Evolutionary conservation across 345 rosid species (phyloP).

Genomic region (Hypericum androsaemum): DNA sequence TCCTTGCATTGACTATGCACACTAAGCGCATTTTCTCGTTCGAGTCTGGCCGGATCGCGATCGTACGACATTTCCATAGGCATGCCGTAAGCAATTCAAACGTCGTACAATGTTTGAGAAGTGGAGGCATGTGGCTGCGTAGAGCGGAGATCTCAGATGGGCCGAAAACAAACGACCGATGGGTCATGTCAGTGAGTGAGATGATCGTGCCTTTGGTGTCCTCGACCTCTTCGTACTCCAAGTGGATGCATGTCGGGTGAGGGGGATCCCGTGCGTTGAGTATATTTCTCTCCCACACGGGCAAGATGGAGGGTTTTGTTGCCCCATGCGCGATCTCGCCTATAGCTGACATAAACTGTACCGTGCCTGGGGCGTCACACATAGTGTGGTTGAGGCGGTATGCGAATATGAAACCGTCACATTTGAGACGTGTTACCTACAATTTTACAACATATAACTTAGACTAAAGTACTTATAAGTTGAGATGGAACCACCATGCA

Average conservation of each 20-base stretch:
- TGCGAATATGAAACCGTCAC: background rate
- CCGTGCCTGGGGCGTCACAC: constrained; percentile 8
- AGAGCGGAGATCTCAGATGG: constrained; percentile 3
- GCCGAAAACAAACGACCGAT: constrained; percentile 16
- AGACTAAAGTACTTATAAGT: background rate
- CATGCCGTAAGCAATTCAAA: constrained; percentile 15
- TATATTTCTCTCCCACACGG: constrained; percentile 8
- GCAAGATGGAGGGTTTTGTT: constrained; percentile 3
- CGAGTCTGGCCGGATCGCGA: constrained; percentile 12
- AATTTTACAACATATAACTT: background rate
- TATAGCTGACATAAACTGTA: constrained; percentile 11
- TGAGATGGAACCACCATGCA: too few relatives aligned
- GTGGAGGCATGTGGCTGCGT: constrained; percentile 5
- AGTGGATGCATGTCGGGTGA: constrained; percentile 5
- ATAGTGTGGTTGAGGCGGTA: constrained; percentile 9
- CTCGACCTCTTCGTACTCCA: constrained; percentile 3
- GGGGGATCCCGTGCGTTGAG: constrained; percentile 10
- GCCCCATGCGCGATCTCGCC: constrained; percentile 14
- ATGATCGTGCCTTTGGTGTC: background rate
- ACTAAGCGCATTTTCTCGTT: constrained; percentile 8
- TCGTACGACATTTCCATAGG: constrained; percentile 22
- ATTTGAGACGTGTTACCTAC: background rate
- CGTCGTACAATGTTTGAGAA: constrained; percentile 4
- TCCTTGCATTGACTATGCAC: background rate
- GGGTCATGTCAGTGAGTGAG: background rate